phyloP scores from a whole-genome alignment of 768 basidiomycete genomes.

The Xerocomus potaroensis region DNA sequence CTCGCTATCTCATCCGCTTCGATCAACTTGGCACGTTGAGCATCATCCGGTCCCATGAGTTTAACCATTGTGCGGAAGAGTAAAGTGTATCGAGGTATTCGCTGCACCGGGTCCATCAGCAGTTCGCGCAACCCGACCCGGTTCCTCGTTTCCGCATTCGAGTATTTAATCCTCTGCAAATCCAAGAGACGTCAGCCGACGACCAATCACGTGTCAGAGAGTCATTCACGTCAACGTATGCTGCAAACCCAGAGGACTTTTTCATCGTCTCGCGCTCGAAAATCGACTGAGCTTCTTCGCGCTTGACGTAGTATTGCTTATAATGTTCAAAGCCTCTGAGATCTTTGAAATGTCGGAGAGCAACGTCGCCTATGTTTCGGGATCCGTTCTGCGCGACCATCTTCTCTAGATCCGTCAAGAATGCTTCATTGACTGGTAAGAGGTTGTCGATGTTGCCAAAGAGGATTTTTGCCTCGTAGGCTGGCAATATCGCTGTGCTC shows the following conservation, averaged over 20 bases:
- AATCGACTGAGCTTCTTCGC: conserved; percentile 87
- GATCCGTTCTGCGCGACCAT: conserved; percentile 63
- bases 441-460: conserved; percentile 94
- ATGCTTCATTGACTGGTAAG: conserved; percentile 83
- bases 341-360: conserved; percentile 81
- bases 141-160: conserved; percentile 65
- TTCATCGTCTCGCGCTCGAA: conserved; percentile 82
- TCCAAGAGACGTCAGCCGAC: conserved; percentile 5
- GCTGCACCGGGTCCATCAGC: conserved; percentile 94
- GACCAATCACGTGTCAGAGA: conserved; percentile 7
- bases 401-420: conserved; percentile 77
- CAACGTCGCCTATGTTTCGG: conserved; percentile 73
- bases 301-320: conserved; percentile 85
- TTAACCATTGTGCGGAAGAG: conserved; percentile 92
- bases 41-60: conserved; percentile 74
- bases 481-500: conserved; percentile 80
- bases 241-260: conserved; percentile 75
- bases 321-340: conserved; percentile 86
- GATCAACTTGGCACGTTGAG: conserved; percentile 69
- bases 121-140: conserved; percentile 87
- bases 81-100: conserved; percentile 91
- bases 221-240: conserved; percentile 77
- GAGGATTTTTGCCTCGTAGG: conserved; percentile 88
- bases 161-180: conserved; percentile 80
- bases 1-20: conserved; percentile 88